phyloP scores from a whole-genome alignment of 805 yeast genomes.

The Kodamaea leandrae region DNA sequence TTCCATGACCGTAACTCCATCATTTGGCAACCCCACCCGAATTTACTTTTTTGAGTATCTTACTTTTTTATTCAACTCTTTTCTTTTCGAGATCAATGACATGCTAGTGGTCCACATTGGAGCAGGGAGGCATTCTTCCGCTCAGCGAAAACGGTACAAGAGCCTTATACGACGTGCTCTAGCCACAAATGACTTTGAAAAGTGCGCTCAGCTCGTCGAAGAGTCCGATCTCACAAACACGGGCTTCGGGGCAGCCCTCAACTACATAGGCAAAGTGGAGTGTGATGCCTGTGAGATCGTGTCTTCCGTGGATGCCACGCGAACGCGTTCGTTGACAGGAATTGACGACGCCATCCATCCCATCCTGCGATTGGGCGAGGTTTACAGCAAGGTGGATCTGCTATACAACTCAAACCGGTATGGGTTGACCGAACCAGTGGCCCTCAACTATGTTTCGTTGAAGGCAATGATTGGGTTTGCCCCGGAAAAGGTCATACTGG shows the following conservation, averaged over 20 bases:
- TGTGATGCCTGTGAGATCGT: conserved; percentile 44
- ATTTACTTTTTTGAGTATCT: too few relatives aligned
- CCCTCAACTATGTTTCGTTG: conserved; percentile 11
- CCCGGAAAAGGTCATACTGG: conserved; percentile 13
- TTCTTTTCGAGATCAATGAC: too few relatives aligned
- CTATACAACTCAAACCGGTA: conserved; percentile 8
- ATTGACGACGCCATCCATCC: conserved; percentile 24
- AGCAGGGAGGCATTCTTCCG: conserved; percentile 45
- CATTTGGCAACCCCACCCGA: too few relatives aligned
- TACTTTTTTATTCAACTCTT: too few relatives aligned
- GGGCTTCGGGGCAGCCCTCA: conserved; percentile 47
- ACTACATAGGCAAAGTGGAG: conserved; percentile 38
- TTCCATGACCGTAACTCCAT: too few relatives aligned
- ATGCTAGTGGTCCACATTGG: conserved; percentile 45
- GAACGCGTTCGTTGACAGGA: conserved; percentile 9
- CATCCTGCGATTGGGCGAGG: conserved; percentile 23
- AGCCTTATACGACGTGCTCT: conserved; percentile 29
- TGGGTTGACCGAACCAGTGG: conserved; percentile 29
- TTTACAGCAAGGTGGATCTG: conserved; percentile 22
- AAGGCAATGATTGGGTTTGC: background rate
- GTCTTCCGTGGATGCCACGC: conserved; percentile 8
- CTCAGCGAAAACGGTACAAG: conserved; percentile 21
- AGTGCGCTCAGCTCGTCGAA: conserved; percentile 32
- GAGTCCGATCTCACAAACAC: conserved; percentile 44
- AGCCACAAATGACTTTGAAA: conserved; percentile 9